Base-by-base conservation (phyloP, 345 rosid species). In the Eucalyptus decipiens region DNA sequence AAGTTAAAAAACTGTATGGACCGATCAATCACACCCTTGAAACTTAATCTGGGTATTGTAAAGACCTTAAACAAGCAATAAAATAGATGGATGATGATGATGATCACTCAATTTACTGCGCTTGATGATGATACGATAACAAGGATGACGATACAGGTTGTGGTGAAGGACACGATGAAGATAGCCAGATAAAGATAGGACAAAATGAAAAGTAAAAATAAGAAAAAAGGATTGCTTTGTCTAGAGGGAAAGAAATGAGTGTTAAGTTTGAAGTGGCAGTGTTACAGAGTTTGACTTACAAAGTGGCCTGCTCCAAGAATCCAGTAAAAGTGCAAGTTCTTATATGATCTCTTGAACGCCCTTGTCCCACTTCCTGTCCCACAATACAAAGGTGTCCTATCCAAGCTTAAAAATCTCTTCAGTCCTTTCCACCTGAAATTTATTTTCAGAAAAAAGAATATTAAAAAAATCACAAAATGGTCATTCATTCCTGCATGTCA, bases 301-400 rank as follows among this genome's bases (percentile, higher is more conserved):
- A 95, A 97, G 90, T 97, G 99, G 85, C 99, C 99, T n/a, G 99
- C 98, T 86, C 95, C 95, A 88, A 97, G 98, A 92, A 97, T 95
- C 99, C 99, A 97, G 89, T 93, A 97, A 24, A 97, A 97, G 54
- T 93, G 96, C 23, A 97, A 91, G 89, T 97, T 97, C 90, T 95
- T 93, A 93, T 93, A 95, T 4, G 98, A 94, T 90, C 93, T 97
- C 87, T 89, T 89, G 93, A 97, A 97, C 43, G 96, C 99, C 94
- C 89, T 95, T 62, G 97, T 96, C n/a, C 50, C 80, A 10, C 15
- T 51, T 13, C 69, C 95, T 6, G 48, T 89, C 52, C 93, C 96
- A 86, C 99, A 97, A 21, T 89, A 92, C 16, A 97, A 80, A 42
- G 98, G 92, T 28, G 90, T 93, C 91, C 99, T 93, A 16, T 90